Percentiles rank a stretch among this genome's conserved stretches.
phyloP scores from a whole-genome alignment of 345 rosid genomes.

The Brassica napus region DNA sequence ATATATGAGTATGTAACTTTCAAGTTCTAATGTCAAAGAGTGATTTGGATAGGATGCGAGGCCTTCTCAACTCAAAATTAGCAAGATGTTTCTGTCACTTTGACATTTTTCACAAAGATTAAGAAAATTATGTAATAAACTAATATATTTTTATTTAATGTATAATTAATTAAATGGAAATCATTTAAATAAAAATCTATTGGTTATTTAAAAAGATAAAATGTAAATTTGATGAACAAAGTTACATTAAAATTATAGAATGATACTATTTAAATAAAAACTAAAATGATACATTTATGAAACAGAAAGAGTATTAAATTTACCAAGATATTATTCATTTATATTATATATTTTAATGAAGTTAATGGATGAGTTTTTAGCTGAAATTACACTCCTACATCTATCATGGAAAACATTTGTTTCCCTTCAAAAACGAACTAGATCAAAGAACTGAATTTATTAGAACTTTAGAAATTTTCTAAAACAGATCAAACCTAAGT shows the following conservation, averaged over 20 bases:
- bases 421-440: neutral
- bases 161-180: no score
- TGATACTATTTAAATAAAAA: neutral
- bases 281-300: neutral
- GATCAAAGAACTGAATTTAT: neutral
- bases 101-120: no score
- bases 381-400: neutral
- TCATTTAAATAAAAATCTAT: no score
- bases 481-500: no score
- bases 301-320: neutral
- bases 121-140: no score
- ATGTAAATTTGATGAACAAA: no score
- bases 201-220: no score
- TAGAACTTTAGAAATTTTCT: neutral
- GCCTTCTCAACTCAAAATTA: neutral
- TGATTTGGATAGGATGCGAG: neutral
- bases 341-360: neutral
- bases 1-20: neutral
- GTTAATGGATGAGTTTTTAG: neutral
- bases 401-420: neutral
- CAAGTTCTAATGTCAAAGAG: neutral
- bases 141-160: no score
- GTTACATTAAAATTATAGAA: no score
- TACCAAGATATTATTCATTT: neutral
- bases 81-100: neutral